Evolutionary conservation across 2,329 filamentous ascomycete genomes (phyloP), one percentile per base, ranked within the genome.

Genomic region (Mariannaea sp.): DNA sequence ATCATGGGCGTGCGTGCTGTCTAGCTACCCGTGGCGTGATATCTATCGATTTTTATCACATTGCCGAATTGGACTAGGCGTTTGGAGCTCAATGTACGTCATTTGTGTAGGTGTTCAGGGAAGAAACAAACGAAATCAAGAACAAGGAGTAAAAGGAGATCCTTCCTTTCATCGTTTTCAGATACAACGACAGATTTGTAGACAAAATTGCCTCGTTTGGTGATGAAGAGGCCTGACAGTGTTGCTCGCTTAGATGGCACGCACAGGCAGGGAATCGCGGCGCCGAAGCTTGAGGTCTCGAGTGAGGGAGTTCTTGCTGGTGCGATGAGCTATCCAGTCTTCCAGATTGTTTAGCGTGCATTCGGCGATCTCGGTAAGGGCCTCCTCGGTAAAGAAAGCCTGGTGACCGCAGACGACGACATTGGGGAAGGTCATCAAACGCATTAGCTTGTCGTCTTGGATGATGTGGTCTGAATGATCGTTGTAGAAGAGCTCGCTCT

Each of bases 351-450:
- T 69, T 55, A 87, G 62, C 1, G 84, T 87, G 46, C 76, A 80
- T 39, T 80, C 77, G 2, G 85, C 79, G 61, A 88, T 89, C 70
- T 87, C 84, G 7, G 73, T 72, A 42, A 89, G 70, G 1, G 86
- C 86, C 70, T 88, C 85, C 27, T 80, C 73, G 5, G 85, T 88
- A 62, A 89, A 86, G 71, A 88, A 89, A 1, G 83, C 86, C 73
- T 88, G 86, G 61, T 89, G 86, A 0, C 85, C 85, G 58, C 80
- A 85, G 54, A 89, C 73, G 38, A 89, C 68, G 3, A 87, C 85
- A 57, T 88, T 88, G 54, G 80, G 85, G 62, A 88, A 88, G 1
- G 84, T 87, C 71, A 85, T 82, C 57, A 89, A 70, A 5, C 85
- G 79, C 79, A 85, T 85, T 38, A 89, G 73, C 50, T 80, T 75